Base-by-base conservation (phyloP, 768 basidiomycete genomes). In the Russula emetica region DNA sequence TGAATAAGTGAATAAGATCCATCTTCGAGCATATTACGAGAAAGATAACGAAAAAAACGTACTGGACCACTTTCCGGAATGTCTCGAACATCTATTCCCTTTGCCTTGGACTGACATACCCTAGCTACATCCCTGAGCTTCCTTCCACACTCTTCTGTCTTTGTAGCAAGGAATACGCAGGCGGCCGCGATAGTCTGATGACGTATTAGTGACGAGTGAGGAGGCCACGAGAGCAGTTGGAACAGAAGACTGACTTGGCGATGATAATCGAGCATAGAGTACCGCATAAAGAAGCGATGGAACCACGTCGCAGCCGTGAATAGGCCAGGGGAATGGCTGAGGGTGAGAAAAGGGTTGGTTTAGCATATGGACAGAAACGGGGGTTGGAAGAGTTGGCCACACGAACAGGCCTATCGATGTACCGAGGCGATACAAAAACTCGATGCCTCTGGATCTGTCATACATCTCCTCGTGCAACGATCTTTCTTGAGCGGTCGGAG, bases 261-360 rank as follows among this genome's bases (percentile, higher is more conserved):
- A 68, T 89, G 87, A 70, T 89, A 88, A 70, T 92, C 88, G 69
- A 88, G 85, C 83, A 91, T 83, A 30, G 90, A 84, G 72, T 83
- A 86, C 64, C 92, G 82, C 91, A 94, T 92, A 74, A 90, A 94
- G 74, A 94, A 94, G 14, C 92, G 82, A 74, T 94, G 92, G 68
- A 93, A 92, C 88, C 92, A 94, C 7, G 88, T 90, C 28, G 91
- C 90, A 28, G 92, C 90, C 28, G 92, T 91, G 70, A 88, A 88
- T 78, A 92, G 83, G 16, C 91, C 90, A 18, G 90, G 86, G 24
- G 86, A 85, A 30, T 89, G 88, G 55, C 92, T 94, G 72, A 67
- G 64, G n/a, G 38, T 67, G 64, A n/a, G 49, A 64, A 58, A 60
- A 61, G 42, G 51, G 60, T 40, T 16, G 38, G 5, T 64, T 55